Evolutionary conservation across 768 basidiomycete genomes (phyloP).

Genomic region (Amanita rimosa): DNA sequence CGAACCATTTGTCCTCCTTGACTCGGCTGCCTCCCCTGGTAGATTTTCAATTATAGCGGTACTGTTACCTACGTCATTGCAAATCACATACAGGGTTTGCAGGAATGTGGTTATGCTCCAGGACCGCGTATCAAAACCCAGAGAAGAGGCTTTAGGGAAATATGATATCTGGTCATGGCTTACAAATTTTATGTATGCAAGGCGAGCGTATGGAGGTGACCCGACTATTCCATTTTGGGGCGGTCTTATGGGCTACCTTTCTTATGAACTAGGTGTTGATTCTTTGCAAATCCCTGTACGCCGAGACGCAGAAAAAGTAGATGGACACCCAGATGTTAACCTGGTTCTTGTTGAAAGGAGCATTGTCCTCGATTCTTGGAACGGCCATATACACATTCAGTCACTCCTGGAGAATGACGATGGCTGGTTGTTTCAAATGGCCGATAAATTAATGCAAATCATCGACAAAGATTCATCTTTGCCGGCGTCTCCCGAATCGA

Average conservation of each 20-base stretch:
- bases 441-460: constrained; percentile 16
- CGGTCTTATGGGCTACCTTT: constrained; percentile 66
- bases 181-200: constrained; percentile 50
- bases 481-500: constrained; percentile 1
- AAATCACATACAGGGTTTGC: constrained; percentile 45
- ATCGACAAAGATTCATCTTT: background rate
- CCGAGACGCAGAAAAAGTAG: constrained; percentile 10
- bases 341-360: constrained; percentile 72
- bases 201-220: constrained; percentile 34
- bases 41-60: constrained; percentile 64
- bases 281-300: constrained; percentile 36
- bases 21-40: constrained; percentile 69
- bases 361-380: constrained; percentile 49
- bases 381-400: constrained; percentile 47
- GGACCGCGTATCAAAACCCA: constrained; percentile 20
- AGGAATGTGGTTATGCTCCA: constrained; percentile 36
- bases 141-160: constrained; percentile 31
- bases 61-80: constrained; percentile 39
- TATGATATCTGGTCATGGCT: constrained; percentile 68
- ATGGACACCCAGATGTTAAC: constrained; percentile 58
- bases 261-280: constrained; percentile 68
- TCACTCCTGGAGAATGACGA: constrained; percentile 48
- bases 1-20: constrained; percentile 58
- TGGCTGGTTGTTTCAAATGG: constrained; percentile 45
- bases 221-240: constrained; percentile 72